These are phyloP conservation scores for Pholiota conissans DNA, from an alignment of 768 basidiomycete species.

Conservation along the genomic window DNA sequence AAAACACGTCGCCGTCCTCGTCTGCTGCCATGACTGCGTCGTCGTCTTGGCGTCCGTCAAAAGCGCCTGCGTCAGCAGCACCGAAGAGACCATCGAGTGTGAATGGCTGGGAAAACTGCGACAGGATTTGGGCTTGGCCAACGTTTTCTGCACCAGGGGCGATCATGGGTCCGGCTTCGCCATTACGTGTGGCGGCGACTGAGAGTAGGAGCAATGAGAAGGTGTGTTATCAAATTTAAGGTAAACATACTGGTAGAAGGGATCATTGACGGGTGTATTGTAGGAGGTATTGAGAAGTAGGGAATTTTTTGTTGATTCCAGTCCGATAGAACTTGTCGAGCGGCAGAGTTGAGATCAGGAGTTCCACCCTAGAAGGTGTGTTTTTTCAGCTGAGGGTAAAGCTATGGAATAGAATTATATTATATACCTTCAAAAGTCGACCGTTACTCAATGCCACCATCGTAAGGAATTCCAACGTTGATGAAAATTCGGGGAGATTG, in stretches of 20 bases:
- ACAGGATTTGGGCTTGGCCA: slow-evolving; percentile 79
- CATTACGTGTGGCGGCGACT: slow-evolving; percentile 27
- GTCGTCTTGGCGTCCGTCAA: slow-evolving; percentile 48
- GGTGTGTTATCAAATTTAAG: not conserved
- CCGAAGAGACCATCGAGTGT: slow-evolving; percentile 79
- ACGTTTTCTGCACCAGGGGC: slow-evolving; percentile 79
- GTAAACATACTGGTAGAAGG: slow-evolving; percentile 45
- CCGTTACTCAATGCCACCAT: slow-evolving; percentile 86
- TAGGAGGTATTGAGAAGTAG: slow-evolving; percentile 81
- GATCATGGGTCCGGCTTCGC: slow-evolving; percentile 32
- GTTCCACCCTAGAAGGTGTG: slow-evolving; percentile 69
- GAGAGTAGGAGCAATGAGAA: not conserved
- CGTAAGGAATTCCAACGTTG: slow-evolving; percentile 82
- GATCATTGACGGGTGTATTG: slow-evolving; percentile 74
- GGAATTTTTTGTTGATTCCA: slow-evolving; percentile 98
- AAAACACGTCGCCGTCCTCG: slow-evolving; percentile 42
- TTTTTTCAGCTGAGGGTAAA: not conserved
- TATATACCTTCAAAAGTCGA: slow-evolving; percentile 72
- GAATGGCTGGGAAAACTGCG: slow-evolving; percentile 74
- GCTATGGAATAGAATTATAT: not conserved
- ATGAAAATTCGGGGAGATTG: slow-evolving; percentile 71
- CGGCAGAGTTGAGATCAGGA: slow-evolving; percentile 81
- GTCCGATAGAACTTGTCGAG: slow-evolving; percentile 80
- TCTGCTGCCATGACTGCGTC: slow-evolving; percentile 41
- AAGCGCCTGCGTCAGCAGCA: slow-evolving; percentile 79